These are phyloP conservation scores for Pseudonitzschia multistriata DNA, from an alignment of 108 stramenopile species.

Conservation along the genomic window DNA sequence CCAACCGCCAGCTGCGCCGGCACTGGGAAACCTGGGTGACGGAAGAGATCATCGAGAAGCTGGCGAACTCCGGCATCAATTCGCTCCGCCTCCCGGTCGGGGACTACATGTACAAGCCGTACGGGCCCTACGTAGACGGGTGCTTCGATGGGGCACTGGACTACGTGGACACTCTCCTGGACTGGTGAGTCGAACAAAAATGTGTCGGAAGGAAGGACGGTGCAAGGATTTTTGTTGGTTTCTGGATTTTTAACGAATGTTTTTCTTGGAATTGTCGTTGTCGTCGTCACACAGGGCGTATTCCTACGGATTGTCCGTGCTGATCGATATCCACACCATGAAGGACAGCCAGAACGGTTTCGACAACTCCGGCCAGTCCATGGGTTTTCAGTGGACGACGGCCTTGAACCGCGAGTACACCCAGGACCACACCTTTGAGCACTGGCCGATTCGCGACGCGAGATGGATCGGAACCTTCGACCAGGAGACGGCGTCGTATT, in stretches of 20 bases:
- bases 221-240: neutral
- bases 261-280: neutral
- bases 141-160: constrained; percentile 89
- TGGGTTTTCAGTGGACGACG: constrained; percentile 78
- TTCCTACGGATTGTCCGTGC: constrained; percentile 69
- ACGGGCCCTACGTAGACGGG: constrained; percentile 80
- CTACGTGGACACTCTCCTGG: constrained; percentile 79
- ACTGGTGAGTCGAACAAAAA: constrained; percentile 36
- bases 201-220: neutral
- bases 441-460: constrained; percentile 81
- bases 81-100: constrained; percentile 86
- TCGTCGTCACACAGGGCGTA: constrained; percentile 28
- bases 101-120: constrained; percentile 90
- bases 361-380: constrained; percentile 80
- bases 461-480: constrained; percentile 88
- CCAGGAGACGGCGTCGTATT: constrained; percentile 52
- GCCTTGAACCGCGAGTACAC: constrained; percentile 39
- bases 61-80: constrained; percentile 73
- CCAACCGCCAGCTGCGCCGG: constrained; percentile 78
- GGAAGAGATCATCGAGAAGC: constrained; percentile 64
- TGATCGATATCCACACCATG: constrained; percentile 82
- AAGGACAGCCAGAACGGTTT: constrained; percentile 90
- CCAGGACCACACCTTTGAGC: constrained; percentile 32
- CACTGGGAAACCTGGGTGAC: constrained; percentile 93
- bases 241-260: neutral